Base-by-base conservation (phyloP, 768 basidiomycete species). In the Hygrocybe punicea region DNA sequence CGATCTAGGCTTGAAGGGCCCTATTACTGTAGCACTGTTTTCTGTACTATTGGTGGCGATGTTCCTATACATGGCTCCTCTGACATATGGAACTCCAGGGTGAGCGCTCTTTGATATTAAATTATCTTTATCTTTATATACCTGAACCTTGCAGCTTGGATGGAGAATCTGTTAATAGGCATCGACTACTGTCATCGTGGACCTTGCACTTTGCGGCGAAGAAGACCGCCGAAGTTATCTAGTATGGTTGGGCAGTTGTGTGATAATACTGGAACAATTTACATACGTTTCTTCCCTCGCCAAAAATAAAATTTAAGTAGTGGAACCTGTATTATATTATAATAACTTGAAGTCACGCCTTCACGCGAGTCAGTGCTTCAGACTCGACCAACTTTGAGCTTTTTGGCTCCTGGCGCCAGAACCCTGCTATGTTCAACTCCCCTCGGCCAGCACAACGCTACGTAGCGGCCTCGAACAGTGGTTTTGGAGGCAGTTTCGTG, bases 51-150 rank as follows among this genome's bases (percentile, higher is more conserved):
- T 93, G 73, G 80, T 92, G 49, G 71, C 76, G 21, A 76, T 87
- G 75, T 87, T 89, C 59, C 64, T 82, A 39, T 98, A 83, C 78
- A 75, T 96, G 51, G 82, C 89, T 13, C 96, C 97, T 40, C 75
- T 99, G 64, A 98, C 96, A 14, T 99, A 96, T 69, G 97, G 95
- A 42, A 88, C 89, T n/a, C 93, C 94, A 60, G 91, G 93, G 94
- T 97, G 75, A 67, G 89, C 47, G 35, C 51, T 58, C 42, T 39
- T 47, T 58, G 48, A 46, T 45, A 42, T 47, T 0, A 21, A 40
- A n/a, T n/a, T 17, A 36, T 35, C 23, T 29, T 61, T 56, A 49
- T 51, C 46, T 36, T 64, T 58, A 36, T 25, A 63, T 39, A 14
- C 51, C 17, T 23, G 14, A 64, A 44, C 29, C 4, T 29, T 59